Evolutionary conservation across 495 filamentous ascomycete genomes (phyloP).

Genomic region (Aeminium ludgeri): DNA sequence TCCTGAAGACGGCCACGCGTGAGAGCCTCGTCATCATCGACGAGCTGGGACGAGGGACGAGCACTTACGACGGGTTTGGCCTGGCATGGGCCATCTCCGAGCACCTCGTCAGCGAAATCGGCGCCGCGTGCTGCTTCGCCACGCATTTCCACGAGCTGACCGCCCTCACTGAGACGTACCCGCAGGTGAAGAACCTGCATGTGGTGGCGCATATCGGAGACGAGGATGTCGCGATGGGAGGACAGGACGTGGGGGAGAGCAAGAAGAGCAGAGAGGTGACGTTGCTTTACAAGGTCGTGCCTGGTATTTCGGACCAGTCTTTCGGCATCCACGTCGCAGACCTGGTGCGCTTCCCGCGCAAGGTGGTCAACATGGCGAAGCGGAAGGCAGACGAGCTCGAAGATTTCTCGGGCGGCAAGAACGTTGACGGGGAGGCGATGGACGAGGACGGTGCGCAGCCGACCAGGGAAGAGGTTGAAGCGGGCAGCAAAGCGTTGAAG

Average conservation of each 20-base stretch:
- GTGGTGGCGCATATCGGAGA: slow-evolving; percentile 89
- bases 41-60: slow-evolving; percentile 93
- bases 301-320: slow-evolving; percentile 87
- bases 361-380: slow-evolving; percentile 97
- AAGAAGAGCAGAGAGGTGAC: slow-evolving; percentile 60
- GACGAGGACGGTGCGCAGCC: slow-evolving; percentile 34
- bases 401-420: slow-evolving; percentile 54
- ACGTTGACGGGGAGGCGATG: slow-evolving; percentile 25
- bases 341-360: slow-evolving; percentile 91
- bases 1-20: slow-evolving; percentile 86
- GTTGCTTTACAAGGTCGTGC: slow-evolving; percentile 86
- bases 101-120: slow-evolving; percentile 88
- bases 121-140: slow-evolving; percentile 83
- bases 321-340: slow-evolving; percentile 98
- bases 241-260: slow-evolving; percentile 19
- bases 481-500: slow-evolving; percentile 77
- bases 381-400: slow-evolving; percentile 95
- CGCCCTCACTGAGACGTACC: slow-evolving; percentile 65
- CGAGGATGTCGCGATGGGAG: slow-evolving; percentile 10
- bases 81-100: slow-evolving; percentile 97
- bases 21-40: slow-evolving; percentile 97
- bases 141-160: slow-evolving; percentile 99
- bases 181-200: slow-evolving; percentile 80
- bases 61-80: slow-evolving; percentile 96
- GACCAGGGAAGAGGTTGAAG: slow-evolving; percentile 72